These are phyloP conservation scores for Saccharomyces hybrid DNA, from an alignment of 1,139 yeast genomes.

Conservation along the genomic window DNA sequence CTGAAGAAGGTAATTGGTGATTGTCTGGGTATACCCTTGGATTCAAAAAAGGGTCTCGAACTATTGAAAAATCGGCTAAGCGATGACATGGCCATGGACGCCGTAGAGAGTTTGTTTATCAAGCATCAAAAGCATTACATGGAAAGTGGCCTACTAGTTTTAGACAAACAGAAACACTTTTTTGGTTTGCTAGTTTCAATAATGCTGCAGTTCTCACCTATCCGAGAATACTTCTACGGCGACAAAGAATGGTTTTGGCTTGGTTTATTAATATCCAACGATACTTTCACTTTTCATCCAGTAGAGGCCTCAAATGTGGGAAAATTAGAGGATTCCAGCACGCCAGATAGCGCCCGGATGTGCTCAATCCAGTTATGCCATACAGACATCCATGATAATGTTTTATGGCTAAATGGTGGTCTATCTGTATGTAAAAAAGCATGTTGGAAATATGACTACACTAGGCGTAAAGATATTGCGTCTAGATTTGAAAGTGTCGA, in stretches of 20 bases:
- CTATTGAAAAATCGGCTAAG: not conserved
- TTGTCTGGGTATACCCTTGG: not conserved
- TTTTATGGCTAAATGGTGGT: slow-evolving; percentile 10
- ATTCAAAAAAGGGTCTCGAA: not conserved
- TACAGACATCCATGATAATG: not conserved
- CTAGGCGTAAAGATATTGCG: slow-evolving; percentile 1
- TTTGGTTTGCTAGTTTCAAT: slow-evolving; percentile 38
- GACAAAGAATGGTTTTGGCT: slow-evolving; percentile 55
- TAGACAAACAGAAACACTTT: slow-evolving; percentile 40
- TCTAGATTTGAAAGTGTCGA: not conserved
- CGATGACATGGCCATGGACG: not conserved
- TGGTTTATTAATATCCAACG: slow-evolving; percentile 29
- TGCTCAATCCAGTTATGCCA: slow-evolving; percentile 9
- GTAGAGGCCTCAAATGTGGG: slow-evolving; percentile 6
- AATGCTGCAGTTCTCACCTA: slow-evolving; percentile 32
- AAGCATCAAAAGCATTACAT: slow-evolving; percentile 36
- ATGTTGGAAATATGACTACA: slow-evolving; percentile 5
- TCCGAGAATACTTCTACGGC: slow-evolving; percentile 36
- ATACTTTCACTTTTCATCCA: slow-evolving; percentile 3
- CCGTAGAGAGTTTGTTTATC: not conserved
- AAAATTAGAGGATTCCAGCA: not conserved
- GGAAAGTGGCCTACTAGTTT: slow-evolving; percentile 49
- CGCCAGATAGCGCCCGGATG: not conserved
- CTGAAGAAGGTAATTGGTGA: not conserved
- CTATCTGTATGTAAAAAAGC: slow-evolving; percentile 5